phyloP scores from a whole-genome alignment of 2,329 filamentous ascomycete species.

The Talaromyces islandicus region DNA sequence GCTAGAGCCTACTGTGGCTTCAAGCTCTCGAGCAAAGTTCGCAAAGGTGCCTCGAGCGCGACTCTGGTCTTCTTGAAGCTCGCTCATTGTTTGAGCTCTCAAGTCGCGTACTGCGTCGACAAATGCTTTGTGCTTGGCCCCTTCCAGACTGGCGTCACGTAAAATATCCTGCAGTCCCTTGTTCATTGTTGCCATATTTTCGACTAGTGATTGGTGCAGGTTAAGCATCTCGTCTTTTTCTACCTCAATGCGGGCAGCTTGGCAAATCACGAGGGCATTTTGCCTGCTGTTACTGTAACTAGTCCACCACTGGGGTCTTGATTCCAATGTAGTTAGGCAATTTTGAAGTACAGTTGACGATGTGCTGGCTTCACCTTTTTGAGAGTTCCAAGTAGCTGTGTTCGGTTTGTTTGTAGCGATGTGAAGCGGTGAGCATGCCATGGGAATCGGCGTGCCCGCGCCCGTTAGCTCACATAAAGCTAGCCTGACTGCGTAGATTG shows the following conservation, averaged over 20 bases:
- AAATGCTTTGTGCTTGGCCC: conserved; percentile 28
- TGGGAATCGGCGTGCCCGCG: conserved; percentile 46
- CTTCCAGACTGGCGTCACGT: conserved; percentile 22
- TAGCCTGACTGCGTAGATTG: conserved; percentile 56
- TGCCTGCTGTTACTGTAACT: conserved; percentile 59
- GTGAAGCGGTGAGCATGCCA: conserved; percentile 46
- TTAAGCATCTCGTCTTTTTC: conserved; percentile 46
- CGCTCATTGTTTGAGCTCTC: conserved; percentile 22
- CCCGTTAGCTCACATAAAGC: conserved; percentile 58
- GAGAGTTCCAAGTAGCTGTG: neutral
- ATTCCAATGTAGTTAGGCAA: conserved; percentile 51
- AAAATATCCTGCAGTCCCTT: conserved; percentile 29
- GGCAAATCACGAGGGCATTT: conserved; percentile 57
- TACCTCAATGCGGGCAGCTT: conserved; percentile 52
- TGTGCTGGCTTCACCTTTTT: conserved; percentile 18
- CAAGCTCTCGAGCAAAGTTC: conserved; percentile 20
- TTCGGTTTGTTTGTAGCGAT: conserved; percentile 23
- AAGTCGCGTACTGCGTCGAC: conserved; percentile 23
- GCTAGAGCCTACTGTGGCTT: conserved; percentile 18
- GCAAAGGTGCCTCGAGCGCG: conserved; percentile 19
- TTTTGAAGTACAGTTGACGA: conserved; percentile 31
- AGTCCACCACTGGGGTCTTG: conserved; percentile 55
- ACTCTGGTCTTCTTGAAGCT: conserved; percentile 26
- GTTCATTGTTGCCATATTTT: conserved; percentile 30
- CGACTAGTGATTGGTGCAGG: conserved; percentile 32